phyloP scores from a whole-genome alignment of 768 basidiomycete genomes.

The Boletus pseudopeckii region DNA sequence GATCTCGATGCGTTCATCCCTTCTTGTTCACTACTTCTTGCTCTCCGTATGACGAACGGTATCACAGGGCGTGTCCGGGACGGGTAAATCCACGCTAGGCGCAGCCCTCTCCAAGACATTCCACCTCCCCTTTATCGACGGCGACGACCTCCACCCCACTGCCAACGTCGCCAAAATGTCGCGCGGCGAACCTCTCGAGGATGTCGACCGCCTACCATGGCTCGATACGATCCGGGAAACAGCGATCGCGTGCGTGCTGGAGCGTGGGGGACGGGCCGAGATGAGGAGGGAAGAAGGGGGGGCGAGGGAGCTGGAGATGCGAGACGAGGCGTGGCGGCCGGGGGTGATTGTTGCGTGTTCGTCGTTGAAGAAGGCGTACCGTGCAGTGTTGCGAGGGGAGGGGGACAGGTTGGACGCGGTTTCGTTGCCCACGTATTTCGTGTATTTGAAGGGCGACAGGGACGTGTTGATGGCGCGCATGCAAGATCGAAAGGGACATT shows the following conservation, averaged over 20 bases:
- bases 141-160: slow-evolving; percentile 81
- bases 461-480: slow-evolving; percentile 62
- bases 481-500: slow-evolving; percentile 64
- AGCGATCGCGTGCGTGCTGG: slow-evolving; percentile 37
- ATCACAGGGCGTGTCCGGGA: slow-evolving; percentile 65
- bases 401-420: background rate
- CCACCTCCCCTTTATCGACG: slow-evolving; percentile 79
- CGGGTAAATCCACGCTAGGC: slow-evolving; percentile 73
- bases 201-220: slow-evolving; percentile 86
- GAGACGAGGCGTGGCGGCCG: background rate
- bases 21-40: background rate
- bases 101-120: slow-evolving; percentile 56
- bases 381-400: slow-evolving; percentile 68
- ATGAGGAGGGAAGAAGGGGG: background rate
- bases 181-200: slow-evolving; percentile 67
- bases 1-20: background rate
- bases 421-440: slow-evolving; percentile 65
- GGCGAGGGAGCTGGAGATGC: no score
- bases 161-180: slow-evolving; percentile 89
- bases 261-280: background rate
- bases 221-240: slow-evolving; percentile 65
- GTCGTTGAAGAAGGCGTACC: slow-evolving; percentile 76
- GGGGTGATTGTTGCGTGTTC: slow-evolving; percentile 88
- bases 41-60: background rate
- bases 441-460: slow-evolving; percentile 66